Percentiles rank a stretch among this genome's conserved stretches.
These are phyloP conservation scores for Candida sojae DNA, from an alignment of 1,139 yeast species.

Conservation along the genomic window DNA sequence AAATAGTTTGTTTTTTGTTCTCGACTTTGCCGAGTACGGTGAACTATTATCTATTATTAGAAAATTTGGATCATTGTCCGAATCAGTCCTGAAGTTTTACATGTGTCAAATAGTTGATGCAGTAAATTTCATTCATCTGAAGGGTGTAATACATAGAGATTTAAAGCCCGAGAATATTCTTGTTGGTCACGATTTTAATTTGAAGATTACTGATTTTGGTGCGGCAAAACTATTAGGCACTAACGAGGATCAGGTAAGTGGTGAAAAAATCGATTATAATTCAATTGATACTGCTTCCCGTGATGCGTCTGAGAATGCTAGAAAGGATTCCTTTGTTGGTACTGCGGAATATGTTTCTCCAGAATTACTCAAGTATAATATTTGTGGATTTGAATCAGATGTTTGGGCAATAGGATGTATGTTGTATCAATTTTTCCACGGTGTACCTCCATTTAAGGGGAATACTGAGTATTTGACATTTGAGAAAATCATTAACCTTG, in stretches of 20 bases:
- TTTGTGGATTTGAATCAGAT: slow-evolving; percentile 86
- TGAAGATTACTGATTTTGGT: slow-evolving; percentile 97
- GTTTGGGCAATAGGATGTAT: slow-evolving; percentile 98
- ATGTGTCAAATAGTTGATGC: slow-evolving; percentile 85
- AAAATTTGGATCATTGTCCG: slow-evolving; percentile 76
- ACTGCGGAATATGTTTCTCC: slow-evolving; percentile 83
- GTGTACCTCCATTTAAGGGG: slow-evolving; percentile 95
- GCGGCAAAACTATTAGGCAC: slow-evolving; percentile 80
- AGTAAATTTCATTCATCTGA: slow-evolving; percentile 75
- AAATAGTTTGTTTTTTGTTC: slow-evolving; percentile 65
- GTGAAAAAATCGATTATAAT: slow-evolving; percentile 42
- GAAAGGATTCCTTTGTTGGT: slow-evolving; percentile 74
- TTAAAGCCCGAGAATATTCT: slow-evolving; percentile 92
- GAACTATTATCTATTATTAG: slow-evolving; percentile 72
- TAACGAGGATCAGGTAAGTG: slow-evolving; percentile 35
- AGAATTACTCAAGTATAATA: slow-evolving; percentile 79
- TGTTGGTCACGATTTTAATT: slow-evolving; percentile 75
- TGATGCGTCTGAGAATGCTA: slow-evolving; percentile 22
- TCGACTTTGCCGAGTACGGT: slow-evolving; percentile 82
- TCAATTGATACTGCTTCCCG: slow-evolving; percentile 18
- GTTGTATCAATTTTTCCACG: slow-evolving; percentile 88
- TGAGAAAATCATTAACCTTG: slow-evolving; percentile 85
- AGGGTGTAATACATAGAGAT: slow-evolving; percentile 92
- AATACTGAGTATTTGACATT: slow-evolving; percentile 93
- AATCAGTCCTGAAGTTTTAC: slow-evolving; percentile 72